phyloP scores from a whole-genome alignment of 2,329 filamentous ascomycete species.

The Hansfordia pulvinata region DNA sequence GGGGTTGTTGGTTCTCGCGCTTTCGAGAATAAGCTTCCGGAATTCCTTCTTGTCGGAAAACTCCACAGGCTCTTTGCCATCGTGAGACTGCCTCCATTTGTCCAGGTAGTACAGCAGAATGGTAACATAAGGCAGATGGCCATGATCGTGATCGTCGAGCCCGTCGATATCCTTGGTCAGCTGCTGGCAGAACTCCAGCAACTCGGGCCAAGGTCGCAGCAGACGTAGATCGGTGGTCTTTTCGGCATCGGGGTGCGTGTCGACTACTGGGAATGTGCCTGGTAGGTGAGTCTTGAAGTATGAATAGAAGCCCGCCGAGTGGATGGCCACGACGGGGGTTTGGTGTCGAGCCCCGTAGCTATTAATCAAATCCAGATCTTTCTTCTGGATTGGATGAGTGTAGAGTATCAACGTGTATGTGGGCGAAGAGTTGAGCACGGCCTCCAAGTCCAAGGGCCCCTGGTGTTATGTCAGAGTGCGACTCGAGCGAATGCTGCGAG shows the following conservation, averaged over 20 bases:
- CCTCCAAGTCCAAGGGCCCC: slow-evolving; percentile 21
- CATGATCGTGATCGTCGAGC: slow-evolving; percentile 70
- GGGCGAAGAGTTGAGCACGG: slow-evolving; percentile 24
- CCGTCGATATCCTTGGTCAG: slow-evolving; percentile 57
- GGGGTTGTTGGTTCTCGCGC: slow-evolving; percentile 55
- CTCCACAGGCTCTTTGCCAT: slow-evolving; percentile 52
- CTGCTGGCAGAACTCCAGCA: slow-evolving; percentile 50
- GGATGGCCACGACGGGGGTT: slow-evolving; percentile 67
- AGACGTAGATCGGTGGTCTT: slow-evolving; percentile 76
- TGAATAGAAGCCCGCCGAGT: slow-evolving; percentile 86
- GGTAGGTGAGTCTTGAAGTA: slow-evolving; percentile 73
- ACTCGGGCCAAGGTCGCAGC: slow-evolving; percentile 73
- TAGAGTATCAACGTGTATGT: slow-evolving; percentile 42
- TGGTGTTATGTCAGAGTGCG: slow-evolving; percentile 8
- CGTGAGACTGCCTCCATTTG: slow-evolving; percentile 61
- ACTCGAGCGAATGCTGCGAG: slow-evolving; percentile 2
- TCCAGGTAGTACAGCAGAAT: slow-evolving; percentile 73
- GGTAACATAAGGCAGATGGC: slow-evolving; percentile 78
- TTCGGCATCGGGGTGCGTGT: slow-evolving; percentile 85
- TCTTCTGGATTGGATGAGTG: slow-evolving; percentile 31
- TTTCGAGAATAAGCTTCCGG: slow-evolving; percentile 51
- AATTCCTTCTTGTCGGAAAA: slow-evolving; percentile 86
- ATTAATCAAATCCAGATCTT: slow-evolving; percentile 29
- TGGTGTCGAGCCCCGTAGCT: slow-evolving; percentile 37
- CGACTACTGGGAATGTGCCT: slow-evolving; percentile 77